phyloP scores from a whole-genome alignment of 1,139 yeast genomes.

The Sugiyamaella castrensis region DNA sequence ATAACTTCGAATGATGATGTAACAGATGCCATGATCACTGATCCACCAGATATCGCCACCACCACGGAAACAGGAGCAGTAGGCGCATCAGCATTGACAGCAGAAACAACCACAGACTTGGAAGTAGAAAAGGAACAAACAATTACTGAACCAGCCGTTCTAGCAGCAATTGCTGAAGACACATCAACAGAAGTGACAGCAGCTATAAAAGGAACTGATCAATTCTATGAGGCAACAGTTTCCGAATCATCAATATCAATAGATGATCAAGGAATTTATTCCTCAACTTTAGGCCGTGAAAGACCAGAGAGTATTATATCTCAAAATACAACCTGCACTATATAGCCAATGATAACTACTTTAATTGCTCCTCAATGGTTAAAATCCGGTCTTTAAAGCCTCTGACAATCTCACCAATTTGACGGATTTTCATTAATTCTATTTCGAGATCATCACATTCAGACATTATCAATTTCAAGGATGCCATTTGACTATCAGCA shows the following conservation, averaged over 20 bases:
- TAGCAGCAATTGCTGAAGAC: too few relatives aligned
- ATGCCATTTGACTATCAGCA: slow-evolving; percentile 45
- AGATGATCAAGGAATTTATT: too few relatives aligned
- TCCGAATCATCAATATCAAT: too few relatives aligned
- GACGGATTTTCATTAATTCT: slow-evolving; percentile 67
- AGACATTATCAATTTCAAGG: slow-evolving; percentile 44
- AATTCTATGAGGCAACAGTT: too few relatives aligned
- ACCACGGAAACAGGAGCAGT: not conserved
- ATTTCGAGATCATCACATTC: slow-evolving; percentile 56
- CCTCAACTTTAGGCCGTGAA: too few relatives aligned
- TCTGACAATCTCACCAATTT: slow-evolving; percentile 49
- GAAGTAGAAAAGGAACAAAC: not conserved
- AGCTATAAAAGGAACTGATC: too few relatives aligned
- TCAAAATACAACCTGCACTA: too few relatives aligned
- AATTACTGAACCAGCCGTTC: not conserved
- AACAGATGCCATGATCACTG: not conserved
- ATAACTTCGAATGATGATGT: too few relatives aligned
- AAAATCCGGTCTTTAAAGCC: slow-evolving; percentile 42
- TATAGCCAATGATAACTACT: too few relatives aligned
- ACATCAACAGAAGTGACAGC: too few relatives aligned
- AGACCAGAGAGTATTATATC: too few relatives aligned
- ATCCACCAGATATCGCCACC: not conserved
- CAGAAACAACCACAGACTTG: not conserved
- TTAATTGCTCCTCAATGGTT: slow-evolving; percentile 19
- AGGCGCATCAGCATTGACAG: too few relatives aligned